Evolutionary conservation across 73 alveolate genomes (phyloP), one percentile per base, ranked within the genome.

Genomic region (Blepharisma japonicum): DNA sequence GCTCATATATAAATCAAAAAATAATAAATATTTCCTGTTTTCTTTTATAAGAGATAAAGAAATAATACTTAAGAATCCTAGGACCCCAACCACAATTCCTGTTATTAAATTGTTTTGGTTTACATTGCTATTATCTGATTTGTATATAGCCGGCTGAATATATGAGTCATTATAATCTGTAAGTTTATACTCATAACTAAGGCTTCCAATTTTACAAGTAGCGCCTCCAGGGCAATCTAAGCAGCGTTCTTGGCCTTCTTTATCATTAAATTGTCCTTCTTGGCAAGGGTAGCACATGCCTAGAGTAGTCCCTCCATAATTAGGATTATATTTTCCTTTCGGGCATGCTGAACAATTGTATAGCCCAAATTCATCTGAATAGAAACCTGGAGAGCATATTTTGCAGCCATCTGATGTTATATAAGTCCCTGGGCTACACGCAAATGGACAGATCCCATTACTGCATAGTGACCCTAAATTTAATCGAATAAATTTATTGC

Each of bases 351-450:
- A 14, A 20, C 67, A 53, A 14, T 53, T 20, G 2, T 14, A 1
- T 14, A 20, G 3, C 4, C 67, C 67, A 53, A 53, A 14, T 53
- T 11, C 23, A 53, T 53, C 67, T 1, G 67, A 53, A 53, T 53
- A 53, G n/a, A 1, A 14, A 0, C 67, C 67, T 53, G n/a, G n/a
- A 53, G 67, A 1, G 23, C 67, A 53, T 20, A 53, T 4, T 2
- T 53, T 53, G 23, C 67, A 53, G 23, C 23, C 67, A 53, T 53
- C 4, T 1, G 27, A 11, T 1, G 42, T 32, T 3, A 32, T 32
- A 53, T 53, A 53, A 53, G 67, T 53, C 23, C 67, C 67, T 53
- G 67, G 27, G 23, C 67, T 53, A 53, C 67, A 53, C 23, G 67
- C 3, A 3, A 32, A 32, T 32, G 42, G 42, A 3, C 42, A 32